Percentiles rank a stretch among this genome's conserved stretches.
phyloP scores from a whole-genome alignment of 148 eudicot genomes.

The Rhododendron ovatum region DNA sequence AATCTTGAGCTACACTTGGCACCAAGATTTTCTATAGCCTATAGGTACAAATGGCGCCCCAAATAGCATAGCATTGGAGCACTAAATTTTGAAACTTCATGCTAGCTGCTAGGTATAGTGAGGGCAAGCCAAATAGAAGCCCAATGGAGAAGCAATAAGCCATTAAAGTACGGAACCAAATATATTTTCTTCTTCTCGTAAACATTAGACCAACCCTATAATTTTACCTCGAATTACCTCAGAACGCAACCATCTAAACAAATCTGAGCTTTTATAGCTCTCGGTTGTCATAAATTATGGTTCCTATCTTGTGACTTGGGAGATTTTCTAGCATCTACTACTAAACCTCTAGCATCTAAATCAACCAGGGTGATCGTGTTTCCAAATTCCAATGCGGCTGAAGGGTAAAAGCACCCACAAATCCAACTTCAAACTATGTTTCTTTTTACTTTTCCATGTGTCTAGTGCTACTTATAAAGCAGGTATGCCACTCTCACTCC shows the following conservation, averaged over 20 bases:
- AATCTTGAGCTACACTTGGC: not conserved
- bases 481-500: not conserved
- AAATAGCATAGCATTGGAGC: not conserved
- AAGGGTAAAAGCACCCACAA: not conserved
- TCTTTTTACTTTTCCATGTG: not conserved
- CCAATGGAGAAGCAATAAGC: not conserved
- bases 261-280: not conserved
- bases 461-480: not conserved
- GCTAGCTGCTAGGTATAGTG: not conserved
- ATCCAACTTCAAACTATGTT: not conserved
- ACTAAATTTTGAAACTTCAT: not conserved
- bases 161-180: not conserved
- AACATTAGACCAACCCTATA: not conserved
- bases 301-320: not conserved
- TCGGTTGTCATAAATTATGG: not conserved
- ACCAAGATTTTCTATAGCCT: not conserved
- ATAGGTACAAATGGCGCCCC: not conserved
- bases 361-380: not conserved
- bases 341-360: not conserved
- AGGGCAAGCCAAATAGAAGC: not conserved
- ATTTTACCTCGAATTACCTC: not conserved
- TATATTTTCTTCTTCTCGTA: not conserved
- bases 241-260: not conserved
- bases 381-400: not conserved
- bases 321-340: not conserved